Percentiles rank a stretch among this genome's conserved stretches.
These are phyloP conservation scores for Aleurites moluccanus DNA, from an alignment of 441 rosid genomes.

Conservation along the genomic window DNA sequence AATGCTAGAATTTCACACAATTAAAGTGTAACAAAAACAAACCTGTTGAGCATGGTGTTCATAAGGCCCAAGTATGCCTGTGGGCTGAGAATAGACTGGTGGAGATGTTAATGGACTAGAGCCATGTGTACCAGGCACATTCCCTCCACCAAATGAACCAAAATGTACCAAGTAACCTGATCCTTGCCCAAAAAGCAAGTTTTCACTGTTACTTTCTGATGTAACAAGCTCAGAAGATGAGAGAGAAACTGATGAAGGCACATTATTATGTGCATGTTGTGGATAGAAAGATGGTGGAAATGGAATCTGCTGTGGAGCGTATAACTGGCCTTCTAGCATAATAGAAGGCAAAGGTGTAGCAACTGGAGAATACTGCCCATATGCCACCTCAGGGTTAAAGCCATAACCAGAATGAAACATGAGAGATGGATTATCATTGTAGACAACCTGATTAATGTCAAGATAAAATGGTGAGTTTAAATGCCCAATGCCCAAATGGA, in stretches of 20 bases:
- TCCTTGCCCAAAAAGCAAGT: slow-evolving; percentile 44
- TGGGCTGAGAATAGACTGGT: slow-evolving; percentile 57
- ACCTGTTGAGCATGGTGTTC: slow-evolving; percentile 70
- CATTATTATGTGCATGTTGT: slow-evolving; percentile 39
- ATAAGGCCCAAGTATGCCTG: slow-evolving; percentile 77
- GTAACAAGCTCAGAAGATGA: slow-evolving; percentile 42
- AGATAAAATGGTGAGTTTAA: not conserved
- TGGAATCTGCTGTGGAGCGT: slow-evolving; percentile 54
- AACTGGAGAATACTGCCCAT: slow-evolving; percentile 56
- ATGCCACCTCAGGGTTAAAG: slow-evolving; percentile 53
- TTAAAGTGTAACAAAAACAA: not conserved
- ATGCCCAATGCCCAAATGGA: not conserved
- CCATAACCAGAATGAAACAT: slow-evolving; percentile 59
- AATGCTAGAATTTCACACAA: slow-evolving; percentile 6
- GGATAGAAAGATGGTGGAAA: slow-evolving; percentile 51
- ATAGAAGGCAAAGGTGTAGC: slow-evolving; percentile 53
- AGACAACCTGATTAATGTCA: slow-evolving; percentile 45
- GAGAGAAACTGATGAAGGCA: slow-evolving; percentile 49
- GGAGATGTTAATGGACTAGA: slow-evolving; percentile 44
- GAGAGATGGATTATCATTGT: slow-evolving; percentile 56
- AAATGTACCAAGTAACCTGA: slow-evolving; percentile 51
- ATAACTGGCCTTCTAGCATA: slow-evolving; percentile 59
- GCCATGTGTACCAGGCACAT: slow-evolving; percentile 42
- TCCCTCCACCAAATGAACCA: slow-evolving; percentile 59
- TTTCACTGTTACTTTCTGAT: slow-evolving; percentile 48